Percentiles rank a stretch among this genome's conserved stretches.
These are phyloP conservation scores for Fusarium udum DNA, from an alignment of 2,329 filamentous ascomycete genomes.

Conservation along the genomic window DNA sequence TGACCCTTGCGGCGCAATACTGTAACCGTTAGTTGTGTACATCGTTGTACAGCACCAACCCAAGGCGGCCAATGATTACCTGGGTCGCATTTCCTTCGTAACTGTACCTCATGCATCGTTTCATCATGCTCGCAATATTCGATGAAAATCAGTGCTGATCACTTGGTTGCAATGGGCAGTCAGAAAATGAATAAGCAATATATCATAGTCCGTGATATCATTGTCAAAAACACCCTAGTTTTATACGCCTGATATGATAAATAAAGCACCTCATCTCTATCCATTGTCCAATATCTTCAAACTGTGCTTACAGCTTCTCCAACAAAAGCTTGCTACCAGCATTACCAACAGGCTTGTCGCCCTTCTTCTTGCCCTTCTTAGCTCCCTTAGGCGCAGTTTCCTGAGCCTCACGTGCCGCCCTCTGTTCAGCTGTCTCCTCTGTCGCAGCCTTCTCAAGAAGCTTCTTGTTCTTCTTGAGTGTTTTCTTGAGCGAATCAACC, in stretches of 20 bases:
- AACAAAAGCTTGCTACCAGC: slow-evolving; percentile 69
- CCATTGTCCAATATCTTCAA: background rate
- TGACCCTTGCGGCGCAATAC: slow-evolving; percentile 8
- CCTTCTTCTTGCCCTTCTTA: slow-evolving; percentile 56
- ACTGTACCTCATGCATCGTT: background rate
- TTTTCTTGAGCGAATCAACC: slow-evolving; percentile 72
- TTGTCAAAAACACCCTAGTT: slow-evolving; percentile 38
- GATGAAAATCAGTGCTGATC: background rate
- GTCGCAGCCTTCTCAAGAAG: slow-evolving; percentile 73
- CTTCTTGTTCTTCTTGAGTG: slow-evolving; percentile 78
- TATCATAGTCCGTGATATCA: slow-evolving; percentile 38
- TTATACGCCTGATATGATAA: slow-evolving; percentile 39
- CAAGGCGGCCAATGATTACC: background rate
- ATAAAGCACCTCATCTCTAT: slow-evolving; percentile 18
- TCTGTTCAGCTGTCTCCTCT: slow-evolving; percentile 65
- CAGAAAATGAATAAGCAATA: background rate
- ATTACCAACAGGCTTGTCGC: slow-evolving; percentile 64
- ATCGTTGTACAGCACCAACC: background rate
- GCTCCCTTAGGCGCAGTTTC: slow-evolving; percentile 55
- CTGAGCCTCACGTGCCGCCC: slow-evolving; percentile 60
- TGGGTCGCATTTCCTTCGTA: background rate
- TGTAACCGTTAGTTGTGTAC: slow-evolving; percentile 10
- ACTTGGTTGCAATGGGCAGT: background rate
- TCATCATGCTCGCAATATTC: background rate
- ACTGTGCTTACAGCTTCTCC: slow-evolving; percentile 58